Evolutionary conservation across 148 eudicot genomes (phyloP).

Genomic region (Amaranthus hypochondriacus): DNA sequence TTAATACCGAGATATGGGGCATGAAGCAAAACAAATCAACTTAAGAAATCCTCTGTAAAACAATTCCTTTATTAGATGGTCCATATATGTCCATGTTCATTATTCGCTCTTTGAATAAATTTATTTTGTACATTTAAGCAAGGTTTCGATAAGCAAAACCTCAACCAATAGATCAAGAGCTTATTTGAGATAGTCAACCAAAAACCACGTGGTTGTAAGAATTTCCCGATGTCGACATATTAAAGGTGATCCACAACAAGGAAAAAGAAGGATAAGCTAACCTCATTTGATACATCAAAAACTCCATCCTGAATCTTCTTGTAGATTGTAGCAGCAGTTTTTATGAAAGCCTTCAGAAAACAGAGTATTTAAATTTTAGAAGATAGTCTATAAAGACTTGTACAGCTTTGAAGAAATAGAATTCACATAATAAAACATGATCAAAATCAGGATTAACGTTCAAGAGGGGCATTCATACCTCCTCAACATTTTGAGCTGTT

Average conservation of each 20-base stretch:
- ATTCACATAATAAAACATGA: neutral
- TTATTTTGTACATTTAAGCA: too few relatives aligned
- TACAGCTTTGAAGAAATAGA: neutral
- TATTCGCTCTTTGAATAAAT: too few relatives aligned
- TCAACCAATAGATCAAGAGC: too few relatives aligned
- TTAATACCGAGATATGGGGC: too few relatives aligned
- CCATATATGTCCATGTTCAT: too few relatives aligned
- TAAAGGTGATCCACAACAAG: neutral
- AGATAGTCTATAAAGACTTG: neutral
- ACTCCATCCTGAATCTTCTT: slow-evolving; percentile 48
- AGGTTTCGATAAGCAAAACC: too few relatives aligned
- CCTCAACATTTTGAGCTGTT: slow-evolving; percentile 48
- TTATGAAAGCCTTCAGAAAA: slow-evolving; percentile 35
- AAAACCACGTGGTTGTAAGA: neutral
- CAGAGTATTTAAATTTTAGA: slow-evolving; percentile 3
- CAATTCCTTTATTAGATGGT: too few relatives aligned
- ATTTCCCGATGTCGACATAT: neutral
- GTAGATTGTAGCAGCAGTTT: slow-evolving; percentile 41
- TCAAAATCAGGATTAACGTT: neutral
- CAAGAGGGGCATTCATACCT: slow-evolving; percentile 24
- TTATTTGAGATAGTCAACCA: neutral
- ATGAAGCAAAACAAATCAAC: too few relatives aligned
- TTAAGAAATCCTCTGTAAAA: too few relatives aligned
- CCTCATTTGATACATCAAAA: slow-evolving; percentile 47
- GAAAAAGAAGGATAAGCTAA: slow-evolving; percentile 1